Percentiles rank a stretch among this genome's conserved stretches.
phyloP scores from a whole-genome alignment of 306 rosid species.

The Ammopiptanthus mongolicus region DNA sequence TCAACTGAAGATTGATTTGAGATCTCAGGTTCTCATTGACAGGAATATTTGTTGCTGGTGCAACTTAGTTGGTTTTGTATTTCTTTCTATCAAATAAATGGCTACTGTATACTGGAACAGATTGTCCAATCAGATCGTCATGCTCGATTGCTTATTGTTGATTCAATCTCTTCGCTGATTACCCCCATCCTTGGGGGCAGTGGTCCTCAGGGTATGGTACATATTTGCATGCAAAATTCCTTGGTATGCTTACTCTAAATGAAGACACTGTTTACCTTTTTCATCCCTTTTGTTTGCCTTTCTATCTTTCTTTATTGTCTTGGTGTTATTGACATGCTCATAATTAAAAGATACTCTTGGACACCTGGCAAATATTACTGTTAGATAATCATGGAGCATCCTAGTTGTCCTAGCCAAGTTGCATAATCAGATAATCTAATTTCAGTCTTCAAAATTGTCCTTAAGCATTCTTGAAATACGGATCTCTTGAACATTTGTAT shows the following conservation, averaged over 20 bases:
- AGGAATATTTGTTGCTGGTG: constrained; percentile 12
- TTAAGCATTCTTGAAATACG: not conserved
- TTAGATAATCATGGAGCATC: not conserved
- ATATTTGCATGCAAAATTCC: constrained; percentile 22
- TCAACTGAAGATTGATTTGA: constrained; percentile 55
- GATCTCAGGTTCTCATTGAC: constrained; percentile 54
- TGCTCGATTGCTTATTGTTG: constrained; percentile 68
- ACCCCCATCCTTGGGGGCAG: constrained; percentile 80
- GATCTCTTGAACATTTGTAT: not conserved
- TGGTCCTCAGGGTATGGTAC: constrained; percentile 68
- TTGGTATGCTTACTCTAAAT: constrained; percentile 6
- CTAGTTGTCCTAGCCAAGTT: not conserved
- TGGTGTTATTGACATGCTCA: constrained; percentile 2
- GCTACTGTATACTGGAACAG: constrained; percentile 29
- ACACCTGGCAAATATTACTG: not conserved
- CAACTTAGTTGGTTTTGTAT: not conserved
- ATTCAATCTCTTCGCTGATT: constrained; percentile 78
- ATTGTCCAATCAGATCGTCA: constrained; percentile 39
- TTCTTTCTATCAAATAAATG: constrained; percentile 20
- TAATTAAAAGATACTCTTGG: not conserved
- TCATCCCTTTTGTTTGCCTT: constrained; percentile 3
- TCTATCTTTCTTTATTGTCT: not conserved
- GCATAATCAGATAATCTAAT: not conserved
- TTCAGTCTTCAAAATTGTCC: not conserved
- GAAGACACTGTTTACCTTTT: not conserved